Conservation (phyloP, 208 protist species). For the Entamoeba histolytica region DNA sequence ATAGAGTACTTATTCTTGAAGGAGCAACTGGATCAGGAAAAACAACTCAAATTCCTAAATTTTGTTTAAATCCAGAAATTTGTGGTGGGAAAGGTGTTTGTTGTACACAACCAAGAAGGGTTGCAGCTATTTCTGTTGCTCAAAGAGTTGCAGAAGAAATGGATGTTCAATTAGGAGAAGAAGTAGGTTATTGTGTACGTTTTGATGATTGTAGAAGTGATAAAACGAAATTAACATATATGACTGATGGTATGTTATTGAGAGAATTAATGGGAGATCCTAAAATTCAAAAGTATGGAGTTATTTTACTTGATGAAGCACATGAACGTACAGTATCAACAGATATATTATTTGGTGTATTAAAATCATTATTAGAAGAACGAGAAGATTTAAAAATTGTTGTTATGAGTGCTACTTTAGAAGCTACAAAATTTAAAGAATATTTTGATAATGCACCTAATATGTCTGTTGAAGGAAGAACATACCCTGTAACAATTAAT, state of each 20-base stretch:
- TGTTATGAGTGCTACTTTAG: slow-evolving; percentile 13
- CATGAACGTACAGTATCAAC: slow-evolving; percentile 92
- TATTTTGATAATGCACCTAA: slow-evolving; percentile 10
- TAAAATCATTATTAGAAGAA: slow-evolving; percentile 52
- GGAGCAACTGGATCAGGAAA: slow-evolving; percentile 6
- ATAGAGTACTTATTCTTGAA: neutral
- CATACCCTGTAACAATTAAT: slow-evolving; percentile 14
- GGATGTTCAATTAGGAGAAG: neutral
- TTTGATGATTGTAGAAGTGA: slow-evolving; percentile 84
- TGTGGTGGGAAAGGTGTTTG: neutral
- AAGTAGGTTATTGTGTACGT: slow-evolving; percentile 82
- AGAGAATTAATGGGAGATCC: slow-evolving; percentile 74
- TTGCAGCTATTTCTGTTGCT: slow-evolving; percentile 19
- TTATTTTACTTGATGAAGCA: slow-evolving; percentile 94
- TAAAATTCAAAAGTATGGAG: slow-evolving; percentile 58
- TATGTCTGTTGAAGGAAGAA: slow-evolving; percentile 5
- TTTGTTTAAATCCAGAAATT: neutral
- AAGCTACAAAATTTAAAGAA: neutral
- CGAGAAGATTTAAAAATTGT: slow-evolving; percentile 7
- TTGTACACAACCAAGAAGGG: slow-evolving; percentile 24
- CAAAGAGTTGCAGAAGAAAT: slow-evolving; percentile 14
- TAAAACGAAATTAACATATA: slow-evolving; percentile 77
- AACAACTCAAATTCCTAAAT: neutral
- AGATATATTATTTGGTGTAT: slow-evolving; percentile 83
- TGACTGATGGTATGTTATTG: slow-evolving; percentile 92